phyloP scores from a whole-genome alignment of 352 stramenopile species.

The Phytophthora tubulina region DNA sequence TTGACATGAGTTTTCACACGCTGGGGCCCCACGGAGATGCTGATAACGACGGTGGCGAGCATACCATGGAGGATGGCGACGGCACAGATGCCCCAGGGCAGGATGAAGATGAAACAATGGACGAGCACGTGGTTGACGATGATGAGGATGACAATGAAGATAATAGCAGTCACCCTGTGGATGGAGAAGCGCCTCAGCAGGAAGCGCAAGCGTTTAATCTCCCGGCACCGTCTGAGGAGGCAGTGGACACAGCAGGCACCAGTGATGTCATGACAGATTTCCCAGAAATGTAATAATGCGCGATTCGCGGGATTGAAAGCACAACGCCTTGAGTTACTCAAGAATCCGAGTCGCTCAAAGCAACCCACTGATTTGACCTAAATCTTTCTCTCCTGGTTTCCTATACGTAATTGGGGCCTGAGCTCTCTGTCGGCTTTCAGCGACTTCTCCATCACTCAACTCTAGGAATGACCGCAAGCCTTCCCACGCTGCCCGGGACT shows the following conservation, averaged over 20 bases:
- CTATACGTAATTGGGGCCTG: slow-evolving; percentile 64
- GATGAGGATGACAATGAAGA: slow-evolving; percentile 69
- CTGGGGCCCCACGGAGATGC: slow-evolving; percentile 29
- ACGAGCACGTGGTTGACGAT: slow-evolving; percentile 66
- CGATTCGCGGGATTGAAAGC: slow-evolving; percentile 8
- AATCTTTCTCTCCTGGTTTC: slow-evolving; percentile 76
- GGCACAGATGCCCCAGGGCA: slow-evolving; percentile 48
- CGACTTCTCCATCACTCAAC: slow-evolving; percentile 64
- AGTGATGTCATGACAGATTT: slow-evolving; percentile 29
- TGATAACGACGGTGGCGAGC: slow-evolving; percentile 39
- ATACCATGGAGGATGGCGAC: slow-evolving; percentile 48
- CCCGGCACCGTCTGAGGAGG: slow-evolving; percentile 5
- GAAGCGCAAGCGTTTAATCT: slow-evolving; percentile 16
- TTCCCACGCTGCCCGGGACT: slow-evolving; percentile 82
- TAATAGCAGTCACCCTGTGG: slow-evolving; percentile 17
- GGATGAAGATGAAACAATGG: slow-evolving; percentile 57
- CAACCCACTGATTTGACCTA: slow-evolving; percentile 74
- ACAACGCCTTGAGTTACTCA: slow-evolving; percentile 25
- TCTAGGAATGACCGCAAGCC: slow-evolving; percentile 72
- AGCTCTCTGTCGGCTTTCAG: slow-evolving; percentile 64
- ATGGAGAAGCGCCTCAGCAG: slow-evolving; percentile 21
- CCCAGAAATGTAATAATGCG: slow-evolving; percentile 39
- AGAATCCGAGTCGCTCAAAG: slow-evolving; percentile 49
- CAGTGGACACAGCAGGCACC: slow-evolving; percentile 1
- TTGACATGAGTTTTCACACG: slow-evolving; percentile 69